Conservation (phyloP, 768 basidiomycete species). For the Rhodotorula sphaerocarpa region DNA sequence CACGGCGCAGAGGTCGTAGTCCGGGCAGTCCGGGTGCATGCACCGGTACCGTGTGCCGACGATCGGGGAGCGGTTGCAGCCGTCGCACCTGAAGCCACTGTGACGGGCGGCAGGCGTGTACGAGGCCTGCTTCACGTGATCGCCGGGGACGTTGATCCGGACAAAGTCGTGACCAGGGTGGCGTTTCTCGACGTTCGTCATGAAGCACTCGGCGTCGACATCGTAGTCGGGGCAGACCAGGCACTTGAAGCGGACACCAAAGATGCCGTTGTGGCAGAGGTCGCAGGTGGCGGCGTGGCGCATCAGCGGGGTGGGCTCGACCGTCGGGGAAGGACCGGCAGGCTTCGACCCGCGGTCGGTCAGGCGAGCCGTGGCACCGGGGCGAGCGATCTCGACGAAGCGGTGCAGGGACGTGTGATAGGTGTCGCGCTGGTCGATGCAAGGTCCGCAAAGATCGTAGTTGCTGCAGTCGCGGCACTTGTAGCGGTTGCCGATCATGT, state of each 20-base stretch:
- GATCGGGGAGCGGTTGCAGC: conserved; percentile 62
- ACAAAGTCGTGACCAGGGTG: conserved; percentile 30
- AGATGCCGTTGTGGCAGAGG: conserved; percentile 52
- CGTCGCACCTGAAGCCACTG: conserved; percentile 57
- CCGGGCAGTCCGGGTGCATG: conserved; percentile 65
- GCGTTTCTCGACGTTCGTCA: neutral
- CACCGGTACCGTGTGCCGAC: conserved; percentile 72
- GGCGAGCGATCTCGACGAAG: conserved; percentile 19
- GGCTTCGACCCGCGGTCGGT: neutral
- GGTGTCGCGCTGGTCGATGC: conserved; percentile 14
- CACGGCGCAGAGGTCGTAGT: conserved; percentile 68
- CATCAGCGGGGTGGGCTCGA: neutral
- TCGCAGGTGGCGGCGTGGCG: conserved; percentile 51
- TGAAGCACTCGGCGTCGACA: conserved; percentile 5
- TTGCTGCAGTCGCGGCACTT: conserved; percentile 51
- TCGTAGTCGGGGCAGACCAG: conserved; percentile 30
- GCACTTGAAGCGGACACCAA: conserved; percentile 70
- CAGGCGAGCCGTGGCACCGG: neutral
- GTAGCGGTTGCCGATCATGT: conserved; percentile 60
- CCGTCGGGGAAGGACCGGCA: neutral
- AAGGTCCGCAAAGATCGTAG: conserved; percentile 26
- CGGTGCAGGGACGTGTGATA: conserved; percentile 21
- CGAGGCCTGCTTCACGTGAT: neutral
- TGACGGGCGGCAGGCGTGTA: too few species aligned
- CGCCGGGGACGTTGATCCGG: neutral